phyloP scores from a whole-genome alignment of 2,329 filamentous ascomycete species.

The Neophaeococcomyces aloes region DNA sequence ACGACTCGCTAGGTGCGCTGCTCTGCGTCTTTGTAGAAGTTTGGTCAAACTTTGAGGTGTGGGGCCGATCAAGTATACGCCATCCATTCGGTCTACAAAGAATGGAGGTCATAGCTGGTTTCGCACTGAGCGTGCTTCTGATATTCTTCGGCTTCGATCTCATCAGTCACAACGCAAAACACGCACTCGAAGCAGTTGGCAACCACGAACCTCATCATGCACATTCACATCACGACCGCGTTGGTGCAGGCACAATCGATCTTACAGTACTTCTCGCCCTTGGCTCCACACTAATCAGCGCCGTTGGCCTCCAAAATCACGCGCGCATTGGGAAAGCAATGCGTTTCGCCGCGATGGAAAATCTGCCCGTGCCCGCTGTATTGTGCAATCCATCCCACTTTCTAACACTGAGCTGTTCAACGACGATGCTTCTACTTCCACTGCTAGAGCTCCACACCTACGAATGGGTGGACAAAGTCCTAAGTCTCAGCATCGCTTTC shows the following conservation, averaged over 20 bases:
- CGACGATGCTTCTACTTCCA: constrained; percentile 68
- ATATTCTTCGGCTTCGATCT: constrained; percentile 97
- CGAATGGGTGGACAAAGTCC: constrained; percentile 68
- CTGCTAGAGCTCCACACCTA: constrained; percentile 72
- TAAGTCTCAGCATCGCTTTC: constrained; percentile 71
- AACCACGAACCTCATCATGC: constrained; percentile 61
- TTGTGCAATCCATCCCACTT: constrained; percentile 93
- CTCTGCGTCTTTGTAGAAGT: constrained; percentile 90
- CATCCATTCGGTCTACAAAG: constrained; percentile 90
- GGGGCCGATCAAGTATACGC: constrained; percentile 82
- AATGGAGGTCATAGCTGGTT: constrained; percentile 85
- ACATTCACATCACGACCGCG: constrained; percentile 57
- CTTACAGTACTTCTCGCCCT: constrained; percentile 73
- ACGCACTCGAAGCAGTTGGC: constrained; percentile 65
- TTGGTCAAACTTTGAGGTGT: constrained; percentile 92
- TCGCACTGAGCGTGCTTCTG: constrained; percentile 89
- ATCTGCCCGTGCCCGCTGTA: constrained; percentile 58
- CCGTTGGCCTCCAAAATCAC: constrained; percentile 80
- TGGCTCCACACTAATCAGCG: constrained; percentile 70
- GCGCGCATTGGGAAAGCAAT: constrained; percentile 85
- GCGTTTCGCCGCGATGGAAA: constrained; percentile 71
- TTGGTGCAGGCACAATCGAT: constrained; percentile 68
- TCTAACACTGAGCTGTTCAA: constrained; percentile 77
- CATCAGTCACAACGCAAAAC: constrained; percentile 85
- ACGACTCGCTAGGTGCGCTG: constrained; percentile 84